These are phyloP conservation scores for Ramalina intermedia DNA, from an alignment of 495 filamentous ascomycete species.

Conservation along the genomic window DNA sequence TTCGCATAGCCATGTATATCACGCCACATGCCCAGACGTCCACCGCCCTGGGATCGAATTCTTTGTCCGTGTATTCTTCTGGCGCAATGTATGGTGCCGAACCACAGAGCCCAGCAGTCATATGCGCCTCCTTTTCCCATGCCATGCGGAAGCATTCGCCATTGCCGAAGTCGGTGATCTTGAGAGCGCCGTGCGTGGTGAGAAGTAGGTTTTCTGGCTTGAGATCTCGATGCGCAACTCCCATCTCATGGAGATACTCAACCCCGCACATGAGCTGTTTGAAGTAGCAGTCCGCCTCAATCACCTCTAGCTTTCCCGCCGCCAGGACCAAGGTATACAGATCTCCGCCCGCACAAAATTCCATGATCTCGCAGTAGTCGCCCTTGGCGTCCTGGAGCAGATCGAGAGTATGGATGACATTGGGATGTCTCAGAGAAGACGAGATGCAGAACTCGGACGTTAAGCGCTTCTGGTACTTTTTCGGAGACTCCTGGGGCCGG, in stretches of 20 bases:
- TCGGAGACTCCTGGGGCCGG: slow-evolving; percentile 79
- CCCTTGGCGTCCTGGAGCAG: slow-evolving; percentile 91
- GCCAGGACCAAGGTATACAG: slow-evolving; percentile 89
- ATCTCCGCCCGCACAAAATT: slow-evolving; percentile 94
- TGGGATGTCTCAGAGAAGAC: slow-evolving; percentile 87
- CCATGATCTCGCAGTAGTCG: slow-evolving; percentile 99
- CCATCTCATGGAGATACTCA: slow-evolving; percentile 99
- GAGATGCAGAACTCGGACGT: slow-evolving; percentile 99
- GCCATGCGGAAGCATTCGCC: slow-evolving; percentile 99
- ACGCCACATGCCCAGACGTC: slow-evolving; percentile 97
- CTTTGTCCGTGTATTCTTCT: slow-evolving; percentile 85
- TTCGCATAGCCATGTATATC: slow-evolving; percentile 99
- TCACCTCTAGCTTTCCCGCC: slow-evolving; percentile 82
- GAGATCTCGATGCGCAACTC: slow-evolving; percentile 89
- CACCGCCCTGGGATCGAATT: slow-evolving; percentile 93
- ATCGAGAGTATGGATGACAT: slow-evolving; percentile 96
- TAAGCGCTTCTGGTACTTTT: slow-evolving; percentile 94
- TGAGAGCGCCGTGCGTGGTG: slow-evolving; percentile 84
- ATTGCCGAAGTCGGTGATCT: slow-evolving; percentile 98
- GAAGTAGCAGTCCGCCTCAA: slow-evolving; percentile 96
- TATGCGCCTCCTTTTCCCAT: slow-evolving; percentile 95
- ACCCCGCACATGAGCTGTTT: slow-evolving; percentile 99
- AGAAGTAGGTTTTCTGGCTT: slow-evolving; percentile 96
- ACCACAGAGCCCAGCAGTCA: slow-evolving; percentile 93
- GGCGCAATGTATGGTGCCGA: slow-evolving; percentile 96